Evolutionary conservation across 2,329 filamentous ascomycete species (phyloP), one percentile per base, ranked within the genome.

Genomic region (Clonostachys chloroleuca): DNA sequence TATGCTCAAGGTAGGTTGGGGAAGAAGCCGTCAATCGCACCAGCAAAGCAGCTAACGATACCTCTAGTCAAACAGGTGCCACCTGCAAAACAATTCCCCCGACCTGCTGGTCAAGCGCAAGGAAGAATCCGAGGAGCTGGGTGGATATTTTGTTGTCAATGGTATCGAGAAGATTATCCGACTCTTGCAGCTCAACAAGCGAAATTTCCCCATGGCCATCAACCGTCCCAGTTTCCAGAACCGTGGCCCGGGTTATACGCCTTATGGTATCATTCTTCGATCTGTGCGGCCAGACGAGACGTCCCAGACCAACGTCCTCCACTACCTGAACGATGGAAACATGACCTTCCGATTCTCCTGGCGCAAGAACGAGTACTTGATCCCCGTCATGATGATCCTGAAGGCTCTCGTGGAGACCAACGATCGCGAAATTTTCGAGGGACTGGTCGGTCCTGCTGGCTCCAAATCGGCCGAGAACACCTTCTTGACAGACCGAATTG

Each of bases 291-390:
- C 92, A n/a, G 94, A 99, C 68, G 91, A 99, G 70, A 96, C 92
- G 9, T 96, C 92, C 33, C 92, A 97, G 68, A 97, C 92, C 36
- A 99, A 97, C 60, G 91, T 95, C 34, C 78, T 99, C 43, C 94
- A 99, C 69, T 99, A 97, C 66, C 80, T 99, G 48, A 90, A 80
- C 58, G 94, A 99, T 64, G 94, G 94, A 54, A 97, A 96, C 66
- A 85, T 97, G 58, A 97, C 90, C 1, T 96, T 99, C 69, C 81
- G 94, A 48, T 99, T 99, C 68, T 96, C 92, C 7, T 99, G 92
- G 92, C 81, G 92, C 56, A 99, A 99, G 70, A 90, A 91, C 56
- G 94, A 99, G 67, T 99, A 90, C 61, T 81, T 99, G n/a, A 81
- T 99, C 3, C 94, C 94, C 1, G 88, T 91, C 51, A 85, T 96